Conservation (phyloP, 2,329 filamentous ascomycete genomes). For the Aspergillus sp. region DNA sequence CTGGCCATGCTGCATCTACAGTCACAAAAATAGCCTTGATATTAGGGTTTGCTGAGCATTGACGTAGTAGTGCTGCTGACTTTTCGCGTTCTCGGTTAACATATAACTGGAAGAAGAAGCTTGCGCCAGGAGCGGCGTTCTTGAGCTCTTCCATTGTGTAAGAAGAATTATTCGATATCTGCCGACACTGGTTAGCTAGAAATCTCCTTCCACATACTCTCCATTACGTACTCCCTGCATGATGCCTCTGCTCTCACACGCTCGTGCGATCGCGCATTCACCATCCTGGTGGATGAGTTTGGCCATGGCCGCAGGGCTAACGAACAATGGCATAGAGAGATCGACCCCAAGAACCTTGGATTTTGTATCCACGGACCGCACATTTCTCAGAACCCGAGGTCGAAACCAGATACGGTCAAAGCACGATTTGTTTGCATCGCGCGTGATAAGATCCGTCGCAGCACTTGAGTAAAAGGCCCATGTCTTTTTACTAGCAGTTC, state of each 20-base stretch:
- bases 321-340: constrained; percentile 60
- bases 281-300: constrained; percentile 63
- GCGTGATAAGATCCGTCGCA: constrained; percentile 62
- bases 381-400: constrained; percentile 58
- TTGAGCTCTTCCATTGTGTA: constrained; percentile 58
- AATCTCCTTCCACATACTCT: too few relatives aligned
- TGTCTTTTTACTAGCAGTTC: constrained; percentile 60
- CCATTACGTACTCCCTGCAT: constrained; percentile 53
- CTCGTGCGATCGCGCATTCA: constrained; percentile 59
- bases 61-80: constrained; percentile 47
- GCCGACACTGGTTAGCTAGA: background rate
- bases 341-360: constrained; percentile 57
- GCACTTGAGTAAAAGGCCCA: constrained; percentile 70
- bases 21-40: constrained; percentile 53
- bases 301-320: constrained; percentile 65
- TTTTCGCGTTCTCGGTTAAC: constrained; percentile 54
- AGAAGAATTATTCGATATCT: constrained; percentile 62
- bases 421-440: constrained; percentile 54
- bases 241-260: constrained; percentile 52
- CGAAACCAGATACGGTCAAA: constrained; percentile 61
- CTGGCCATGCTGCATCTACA: constrained; percentile 56
- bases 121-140: constrained; percentile 38
- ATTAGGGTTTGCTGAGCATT: constrained; percentile 42
- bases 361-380: constrained; percentile 51
- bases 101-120: constrained; percentile 58